Evolutionary conservation across 139 green algal species (phyloP).

Genomic region (Tetraselmis striata): DNA sequence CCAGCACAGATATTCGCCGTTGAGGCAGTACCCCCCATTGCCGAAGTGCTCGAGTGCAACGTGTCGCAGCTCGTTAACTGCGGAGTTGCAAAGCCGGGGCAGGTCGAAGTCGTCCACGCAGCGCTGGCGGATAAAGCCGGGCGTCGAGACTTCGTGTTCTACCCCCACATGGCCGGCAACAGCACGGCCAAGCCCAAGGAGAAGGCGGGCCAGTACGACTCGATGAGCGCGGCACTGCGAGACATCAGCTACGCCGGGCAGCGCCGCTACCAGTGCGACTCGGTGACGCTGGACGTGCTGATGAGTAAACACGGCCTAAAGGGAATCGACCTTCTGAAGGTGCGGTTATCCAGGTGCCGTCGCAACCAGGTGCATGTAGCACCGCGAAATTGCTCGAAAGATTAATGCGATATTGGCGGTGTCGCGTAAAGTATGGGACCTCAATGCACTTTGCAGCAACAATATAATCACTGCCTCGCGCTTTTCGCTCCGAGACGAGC

Average conservation of each 20-base stretch:
- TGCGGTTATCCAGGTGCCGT: too few species aligned
- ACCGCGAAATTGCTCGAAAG: too few species aligned
- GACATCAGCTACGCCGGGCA: neutral
- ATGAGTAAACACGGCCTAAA: neutral
- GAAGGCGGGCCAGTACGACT: conserved; percentile 21
- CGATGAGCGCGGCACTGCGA: neutral
- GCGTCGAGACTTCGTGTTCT: conserved; percentile 10
- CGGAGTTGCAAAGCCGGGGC: neutral
- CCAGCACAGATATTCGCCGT: conserved; percentile 7
- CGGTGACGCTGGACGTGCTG: conserved; percentile 13
- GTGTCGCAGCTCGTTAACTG: conserved; percentile 7
- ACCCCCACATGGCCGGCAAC: conserved; percentile 28
- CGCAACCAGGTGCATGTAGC: too few species aligned
- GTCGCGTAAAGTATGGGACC: too few species aligned
- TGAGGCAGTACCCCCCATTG: conserved; percentile 20
- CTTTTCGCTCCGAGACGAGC: neutral
- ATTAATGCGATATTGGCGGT: too few species aligned
- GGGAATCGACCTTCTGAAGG: conserved; percentile 28
- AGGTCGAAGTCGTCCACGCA: conserved; percentile 10
- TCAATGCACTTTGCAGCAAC: neutral
- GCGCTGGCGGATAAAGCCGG: neutral
- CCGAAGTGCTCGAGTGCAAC: conserved; percentile 19
- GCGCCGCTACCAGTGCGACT: neutral
- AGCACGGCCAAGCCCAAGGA: conserved; percentile 12
- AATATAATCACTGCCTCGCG: neutral